Evolutionary conservation across 164 flowering plant genomes (phyloP).

Genomic region (Magnolia officinalis): DNA sequence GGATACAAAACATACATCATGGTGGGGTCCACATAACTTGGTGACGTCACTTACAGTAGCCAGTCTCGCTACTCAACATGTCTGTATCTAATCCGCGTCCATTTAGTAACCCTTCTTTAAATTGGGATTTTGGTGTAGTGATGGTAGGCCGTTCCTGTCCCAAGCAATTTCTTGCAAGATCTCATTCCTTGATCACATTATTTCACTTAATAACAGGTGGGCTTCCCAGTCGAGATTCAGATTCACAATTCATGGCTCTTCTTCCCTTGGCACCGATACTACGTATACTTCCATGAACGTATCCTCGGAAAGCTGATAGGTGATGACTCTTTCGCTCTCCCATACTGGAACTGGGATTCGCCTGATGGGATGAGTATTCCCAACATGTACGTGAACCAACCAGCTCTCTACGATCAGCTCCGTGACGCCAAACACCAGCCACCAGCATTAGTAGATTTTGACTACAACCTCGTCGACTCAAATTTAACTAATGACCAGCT

Average conservation of each 20-base stretch:
- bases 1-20: too few species aligned
- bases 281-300: conserved; percentile 38
- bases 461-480: conserved; percentile 29
- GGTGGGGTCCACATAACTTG: too few species aligned
- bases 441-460: conserved; percentile 38
- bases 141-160: too few species aligned
- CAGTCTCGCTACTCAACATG: too few species aligned
- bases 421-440: conserved; percentile 35
- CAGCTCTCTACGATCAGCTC: conserved; percentile 16
- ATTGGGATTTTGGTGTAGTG: too few species aligned
- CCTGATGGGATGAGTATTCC: conserved; percentile 40
- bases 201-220: conserved; percentile 1
- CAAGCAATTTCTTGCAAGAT: background rate
- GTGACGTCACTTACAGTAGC: too few species aligned
- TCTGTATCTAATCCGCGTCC: too few species aligned
- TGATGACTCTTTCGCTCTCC: conserved; percentile 39
- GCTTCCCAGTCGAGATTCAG: conserved; percentile 29
- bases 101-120: too few species aligned
- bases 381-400: conserved; percentile 18
- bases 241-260: conserved; percentile 40
- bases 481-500: conserved; percentile 1
- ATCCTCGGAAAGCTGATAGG: conserved; percentile 35
- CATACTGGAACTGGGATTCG: conserved; percentile 49
- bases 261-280: conserved; percentile 37
- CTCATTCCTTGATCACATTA: too few species aligned